A percentile compares a stretch with the other conserved stretches of the same genome.
Evolutionary conservation across 139 green algal species (phyloP).

Genomic region (Zygnema cylindricum): DNA sequence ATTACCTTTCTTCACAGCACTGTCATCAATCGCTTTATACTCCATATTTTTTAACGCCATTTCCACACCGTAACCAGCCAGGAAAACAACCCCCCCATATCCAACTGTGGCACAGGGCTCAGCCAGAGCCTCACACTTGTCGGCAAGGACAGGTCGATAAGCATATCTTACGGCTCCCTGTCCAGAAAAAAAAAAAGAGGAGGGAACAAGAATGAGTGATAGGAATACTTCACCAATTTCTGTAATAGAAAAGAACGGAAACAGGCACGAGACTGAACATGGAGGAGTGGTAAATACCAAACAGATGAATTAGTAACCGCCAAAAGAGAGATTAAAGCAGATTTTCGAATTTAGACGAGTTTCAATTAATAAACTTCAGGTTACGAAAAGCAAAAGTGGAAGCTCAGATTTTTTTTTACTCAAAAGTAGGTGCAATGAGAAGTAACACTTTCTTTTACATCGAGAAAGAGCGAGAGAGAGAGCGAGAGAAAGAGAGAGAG

Average conservation of each 20-base stretch:
- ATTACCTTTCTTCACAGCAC: slow-evolving; percentile 61
- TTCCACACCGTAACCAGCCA: slow-evolving; percentile 90
- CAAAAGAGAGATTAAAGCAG: too few species aligned
- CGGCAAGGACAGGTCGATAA: slow-evolving; percentile 43
- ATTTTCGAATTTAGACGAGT: too few species aligned
- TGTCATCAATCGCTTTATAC: slow-evolving; percentile 94
- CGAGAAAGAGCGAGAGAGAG: too few species aligned
- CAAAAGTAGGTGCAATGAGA: too few species aligned
- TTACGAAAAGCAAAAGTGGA: too few species aligned
- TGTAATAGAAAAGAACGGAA: neutral
- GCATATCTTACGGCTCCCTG: slow-evolving; percentile 38
- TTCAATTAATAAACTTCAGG: too few species aligned
- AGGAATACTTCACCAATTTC: neutral
- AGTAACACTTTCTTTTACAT: too few species aligned
- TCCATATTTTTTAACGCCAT: slow-evolving; percentile 98
- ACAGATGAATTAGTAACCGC: too few species aligned
- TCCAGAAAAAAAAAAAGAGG: too few species aligned
- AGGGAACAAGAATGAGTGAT: neutral
- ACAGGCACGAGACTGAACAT: neutral
- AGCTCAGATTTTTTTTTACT: too few species aligned
- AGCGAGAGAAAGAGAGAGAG: too few species aligned
- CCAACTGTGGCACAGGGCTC: slow-evolving; percentile 26
- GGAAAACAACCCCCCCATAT: slow-evolving; percentile 43
- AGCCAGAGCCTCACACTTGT: neutral
- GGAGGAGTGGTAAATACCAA: neutral